phyloP scores from a whole-genome alignment of 176 grass and related monocot genomes.

The Miscanthus lutarioriparius region DNA sequence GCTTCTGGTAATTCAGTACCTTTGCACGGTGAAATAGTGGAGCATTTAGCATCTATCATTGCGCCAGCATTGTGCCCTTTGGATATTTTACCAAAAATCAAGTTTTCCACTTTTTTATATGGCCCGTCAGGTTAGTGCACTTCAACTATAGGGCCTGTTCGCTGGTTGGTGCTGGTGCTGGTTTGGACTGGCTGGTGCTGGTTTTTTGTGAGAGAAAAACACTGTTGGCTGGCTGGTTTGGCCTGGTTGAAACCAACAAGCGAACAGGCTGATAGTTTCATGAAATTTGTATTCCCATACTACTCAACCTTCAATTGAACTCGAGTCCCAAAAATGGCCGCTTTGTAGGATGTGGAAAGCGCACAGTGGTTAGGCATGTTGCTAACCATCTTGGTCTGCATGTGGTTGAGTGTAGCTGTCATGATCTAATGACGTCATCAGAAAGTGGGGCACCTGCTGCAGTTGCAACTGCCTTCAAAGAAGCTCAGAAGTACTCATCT shows the following conservation, averaged over 20 bases:
- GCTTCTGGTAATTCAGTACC: conserved; percentile 52
- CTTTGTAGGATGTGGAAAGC: conserved; percentile 79
- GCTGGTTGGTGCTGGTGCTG: too few relatives aligned
- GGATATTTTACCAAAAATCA: conserved; percentile 74
- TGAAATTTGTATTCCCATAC: background rate
- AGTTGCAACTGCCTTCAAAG: conserved; percentile 78
- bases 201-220: too few relatives aligned
- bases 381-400: conserved; percentile 74
- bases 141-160: background rate
- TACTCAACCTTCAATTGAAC: conserved; percentile 7
- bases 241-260: too few relatives aligned
- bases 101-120: conserved; percentile 77
- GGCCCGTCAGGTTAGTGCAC: conserved; percentile 68
- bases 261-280: too few relatives aligned
- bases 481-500: conserved; percentile 64
- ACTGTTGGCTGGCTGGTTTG: too few relatives aligned
- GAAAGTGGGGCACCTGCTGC: conserved; percentile 73
- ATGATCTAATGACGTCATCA: conserved; percentile 74
- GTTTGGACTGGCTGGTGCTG: too few relatives aligned
- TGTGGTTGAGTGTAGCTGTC: conserved; percentile 87
- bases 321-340: background rate
- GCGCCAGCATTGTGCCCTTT: conserved; percentile 83
- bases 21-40: conserved; percentile 75
- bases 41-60: conserved; percentile 76
- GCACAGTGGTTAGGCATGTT: conserved; percentile 73